These are phyloP conservation scores for Trebouxia sp. DNA, from an alignment of 139 green algal species.

Conservation along the genomic window DNA sequence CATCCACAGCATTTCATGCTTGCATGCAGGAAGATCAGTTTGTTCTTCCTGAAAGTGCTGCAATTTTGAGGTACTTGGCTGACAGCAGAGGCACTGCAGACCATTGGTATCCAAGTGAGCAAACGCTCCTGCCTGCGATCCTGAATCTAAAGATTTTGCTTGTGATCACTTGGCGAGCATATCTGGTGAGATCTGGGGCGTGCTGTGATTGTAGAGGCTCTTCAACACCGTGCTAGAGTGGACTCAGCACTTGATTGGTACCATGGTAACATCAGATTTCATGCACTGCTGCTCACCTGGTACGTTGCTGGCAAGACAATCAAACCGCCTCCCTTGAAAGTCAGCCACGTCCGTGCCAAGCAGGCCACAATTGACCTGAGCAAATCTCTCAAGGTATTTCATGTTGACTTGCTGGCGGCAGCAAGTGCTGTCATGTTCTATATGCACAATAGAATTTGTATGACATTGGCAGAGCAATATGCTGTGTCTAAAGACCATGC, in stretches of 20 bases:
- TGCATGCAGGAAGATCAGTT: background rate
- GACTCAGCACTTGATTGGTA: conserved; percentile 7
- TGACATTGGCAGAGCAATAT: too few relatives aligned
- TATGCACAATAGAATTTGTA: too few relatives aligned
- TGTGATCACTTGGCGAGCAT: too few relatives aligned
- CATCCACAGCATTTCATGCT: background rate
- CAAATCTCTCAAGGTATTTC: background rate
- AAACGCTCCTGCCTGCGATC: too few relatives aligned
- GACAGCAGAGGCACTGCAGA: background rate
- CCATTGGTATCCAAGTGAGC: conserved; percentile 1
- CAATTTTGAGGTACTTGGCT: conserved; percentile 1
- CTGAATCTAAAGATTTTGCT: too few relatives aligned
- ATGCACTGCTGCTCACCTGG: background rate
- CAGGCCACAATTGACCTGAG: too few relatives aligned
- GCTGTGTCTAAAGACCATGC: too few relatives aligned
- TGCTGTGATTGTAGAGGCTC: too few relatives aligned
- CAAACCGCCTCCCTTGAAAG: background rate
- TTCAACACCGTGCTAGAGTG: background rate
- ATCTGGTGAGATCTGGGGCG: too few relatives aligned
- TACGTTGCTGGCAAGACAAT: background rate
- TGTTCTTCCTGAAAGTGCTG: background rate
- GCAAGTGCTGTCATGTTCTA: too few relatives aligned
- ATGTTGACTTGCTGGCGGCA: too few relatives aligned
- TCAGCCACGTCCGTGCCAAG: too few relatives aligned
- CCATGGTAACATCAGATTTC: background rate